phyloP scores from a whole-genome alignment of 495 filamentous ascomycete genomes.

The Thermothielavioides terrestris region DNA sequence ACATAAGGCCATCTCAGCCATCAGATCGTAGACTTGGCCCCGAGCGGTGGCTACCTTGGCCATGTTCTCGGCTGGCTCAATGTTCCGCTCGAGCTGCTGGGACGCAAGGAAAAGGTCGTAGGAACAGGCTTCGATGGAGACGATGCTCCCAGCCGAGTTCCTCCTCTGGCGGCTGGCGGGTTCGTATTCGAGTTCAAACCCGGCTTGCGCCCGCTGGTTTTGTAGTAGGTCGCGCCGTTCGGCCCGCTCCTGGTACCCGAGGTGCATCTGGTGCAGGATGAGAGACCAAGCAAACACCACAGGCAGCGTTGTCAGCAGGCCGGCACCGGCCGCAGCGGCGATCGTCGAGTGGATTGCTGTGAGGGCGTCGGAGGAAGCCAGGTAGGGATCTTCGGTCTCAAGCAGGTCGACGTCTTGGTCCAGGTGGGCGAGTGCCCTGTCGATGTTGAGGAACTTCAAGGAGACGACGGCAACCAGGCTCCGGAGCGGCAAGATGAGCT shows the following conservation, averaged over 20 bases:
- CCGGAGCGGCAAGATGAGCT: conserved; percentile 54
- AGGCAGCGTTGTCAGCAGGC: conserved; percentile 49
- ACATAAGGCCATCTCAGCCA: conserved; percentile 46
- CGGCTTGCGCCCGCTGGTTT: conserved; percentile 52
- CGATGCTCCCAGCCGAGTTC: conserved; percentile 43
- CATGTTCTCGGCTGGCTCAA: conserved; percentile 27
- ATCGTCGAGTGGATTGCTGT: conserved; percentile 57
- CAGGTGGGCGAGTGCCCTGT: conserved; percentile 38
- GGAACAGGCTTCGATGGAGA: conserved; percentile 40
- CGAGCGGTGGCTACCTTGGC: conserved; percentile 46
- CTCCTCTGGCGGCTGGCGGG: conserved; percentile 30
- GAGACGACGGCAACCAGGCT: conserved; percentile 64
- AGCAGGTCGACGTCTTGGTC: conserved; percentile 32
- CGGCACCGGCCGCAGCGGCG: conserved; percentile 37
- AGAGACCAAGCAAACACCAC: conserved; percentile 70
- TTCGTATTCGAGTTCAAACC: conserved; percentile 37
- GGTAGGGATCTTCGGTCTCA: conserved; percentile 46
- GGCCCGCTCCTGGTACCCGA: conserved; percentile 48
- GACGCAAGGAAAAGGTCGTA: conserved; percentile 41
- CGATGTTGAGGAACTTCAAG: conserved; percentile 63
- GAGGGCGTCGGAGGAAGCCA: conserved; percentile 53
- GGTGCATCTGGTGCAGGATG: conserved; percentile 58
- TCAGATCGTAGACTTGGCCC: conserved; percentile 52
- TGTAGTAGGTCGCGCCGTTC: conserved; percentile 54
- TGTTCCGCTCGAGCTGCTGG: conserved; percentile 32